phyloP scores from a whole-genome alignment of 768 basidiomycete genomes.

The Lactarius akahatsu region DNA sequence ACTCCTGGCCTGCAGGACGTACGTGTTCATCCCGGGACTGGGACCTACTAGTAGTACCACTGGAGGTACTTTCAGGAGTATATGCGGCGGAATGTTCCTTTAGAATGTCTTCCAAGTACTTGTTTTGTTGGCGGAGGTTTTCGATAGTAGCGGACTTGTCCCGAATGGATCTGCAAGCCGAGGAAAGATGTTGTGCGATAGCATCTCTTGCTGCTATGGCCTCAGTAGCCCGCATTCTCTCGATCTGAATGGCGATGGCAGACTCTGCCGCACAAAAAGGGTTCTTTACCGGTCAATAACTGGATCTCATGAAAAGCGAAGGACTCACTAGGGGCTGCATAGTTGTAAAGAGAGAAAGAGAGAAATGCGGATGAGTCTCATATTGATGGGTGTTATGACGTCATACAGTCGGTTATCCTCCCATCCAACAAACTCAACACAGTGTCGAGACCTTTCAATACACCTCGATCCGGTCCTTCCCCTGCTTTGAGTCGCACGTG shows the following conservation, averaged over 20 bases:
- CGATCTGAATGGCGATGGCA: slow-evolving; percentile 28
- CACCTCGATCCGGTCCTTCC: slow-evolving; percentile 75
- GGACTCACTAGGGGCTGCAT: slow-evolving; percentile 27
- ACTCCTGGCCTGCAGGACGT: slow-evolving; percentile 14
- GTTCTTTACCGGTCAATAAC: slow-evolving; percentile 7
- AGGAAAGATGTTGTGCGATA: slow-evolving; percentile 27
- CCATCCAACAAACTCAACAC: slow-evolving; percentile 59
- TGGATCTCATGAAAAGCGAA: not conserved
- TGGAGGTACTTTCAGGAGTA: not conserved
- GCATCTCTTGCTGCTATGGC: slow-evolving; percentile 29
- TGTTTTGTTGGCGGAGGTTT: slow-evolving; percentile 24
- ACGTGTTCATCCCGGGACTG: slow-evolving; percentile 3
- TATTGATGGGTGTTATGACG: slow-evolving; percentile 7
- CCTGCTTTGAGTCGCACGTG: slow-evolving; percentile 72
- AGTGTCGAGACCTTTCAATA: slow-evolving; percentile 72
- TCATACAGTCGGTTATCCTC: slow-evolving; percentile 47
- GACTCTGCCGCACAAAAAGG: slow-evolving; percentile 29
- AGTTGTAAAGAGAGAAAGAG: not conserved
- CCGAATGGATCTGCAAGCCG: slow-evolving; percentile 27
- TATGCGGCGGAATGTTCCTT: slow-evolving; percentile 32
- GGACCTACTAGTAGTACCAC: not conserved
- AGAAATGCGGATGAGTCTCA: not conserved
- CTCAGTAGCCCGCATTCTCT: slow-evolving; percentile 24
- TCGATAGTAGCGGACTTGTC: slow-evolving; percentile 27
- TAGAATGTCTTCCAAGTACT: slow-evolving; percentile 34